Conservation (phyloP, 805 yeast genomes). For the Sugiyamaella americana region DNA sequence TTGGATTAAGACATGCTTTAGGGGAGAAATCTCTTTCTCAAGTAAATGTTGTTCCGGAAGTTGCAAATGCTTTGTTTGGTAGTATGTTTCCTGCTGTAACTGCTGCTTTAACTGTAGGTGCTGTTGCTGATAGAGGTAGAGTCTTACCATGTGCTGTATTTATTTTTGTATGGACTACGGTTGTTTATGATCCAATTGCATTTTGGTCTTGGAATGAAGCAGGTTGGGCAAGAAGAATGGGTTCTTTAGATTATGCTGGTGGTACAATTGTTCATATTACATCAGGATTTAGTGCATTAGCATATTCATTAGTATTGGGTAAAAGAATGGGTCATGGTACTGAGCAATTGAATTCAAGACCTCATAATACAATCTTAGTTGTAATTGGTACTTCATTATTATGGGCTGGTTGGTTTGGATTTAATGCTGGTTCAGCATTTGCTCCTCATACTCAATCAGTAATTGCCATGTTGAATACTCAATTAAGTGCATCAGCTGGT, state of each 20-base stretch:
- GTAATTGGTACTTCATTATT: conserved; percentile 63
- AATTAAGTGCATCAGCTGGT: conserved; percentile 46
- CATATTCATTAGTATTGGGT: conserved; percentile 60
- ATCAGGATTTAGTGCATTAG: conserved; percentile 65
- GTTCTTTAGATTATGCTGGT: conserved; percentile 68
- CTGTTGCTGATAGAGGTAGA: conserved; percentile 67
- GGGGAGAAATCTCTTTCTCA: conserved; percentile 25
- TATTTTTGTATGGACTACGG: conserved; percentile 60
- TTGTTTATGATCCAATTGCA: conserved; percentile 68
- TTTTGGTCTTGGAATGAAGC: conserved; percentile 67
- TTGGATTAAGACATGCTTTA: neutral
- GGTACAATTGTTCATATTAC: conserved; percentile 73
- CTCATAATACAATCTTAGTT: conserved; percentile 61
- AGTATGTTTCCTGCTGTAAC: conserved; percentile 64
- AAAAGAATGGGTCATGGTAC: conserved; percentile 58
- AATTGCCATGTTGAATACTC: conserved; percentile 44
- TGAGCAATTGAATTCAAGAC: conserved; percentile 54
- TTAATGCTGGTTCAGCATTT: conserved; percentile 64
- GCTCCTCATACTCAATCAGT: conserved; percentile 33
- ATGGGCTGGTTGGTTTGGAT: conserved; percentile 76
- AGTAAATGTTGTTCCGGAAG: conserved; percentile 30
- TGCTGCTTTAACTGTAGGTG: conserved; percentile 63
- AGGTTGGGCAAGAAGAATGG: conserved; percentile 59
- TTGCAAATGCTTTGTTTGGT: conserved; percentile 53
- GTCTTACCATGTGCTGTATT: conserved; percentile 66